A percentile compares a stretch with the other conserved stretches of the same genome.
These are phyloP conservation scores for Sporisorium iseilematis-ciliati DNA, from an alignment of 1,284 basidiomycete genomes.

Conservation along the genomic window DNA sequence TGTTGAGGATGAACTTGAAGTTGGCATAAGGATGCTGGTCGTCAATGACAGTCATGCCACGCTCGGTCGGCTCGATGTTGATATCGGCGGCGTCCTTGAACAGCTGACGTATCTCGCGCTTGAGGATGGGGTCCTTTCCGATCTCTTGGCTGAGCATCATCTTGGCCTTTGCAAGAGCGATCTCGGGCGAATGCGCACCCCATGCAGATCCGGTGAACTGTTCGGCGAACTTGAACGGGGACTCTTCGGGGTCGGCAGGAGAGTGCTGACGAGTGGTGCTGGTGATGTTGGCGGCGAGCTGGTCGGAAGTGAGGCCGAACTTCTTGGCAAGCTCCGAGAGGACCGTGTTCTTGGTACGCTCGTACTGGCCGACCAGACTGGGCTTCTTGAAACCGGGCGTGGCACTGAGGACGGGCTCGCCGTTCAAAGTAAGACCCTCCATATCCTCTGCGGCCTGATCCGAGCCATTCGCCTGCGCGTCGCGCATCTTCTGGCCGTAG, in stretches of 20 bases:
- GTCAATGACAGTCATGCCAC: slow-evolving; percentile 89
- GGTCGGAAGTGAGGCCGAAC: slow-evolving; percentile 82
- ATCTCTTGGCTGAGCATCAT: slow-evolving; percentile 90
- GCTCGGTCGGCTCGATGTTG: slow-evolving; percentile 87
- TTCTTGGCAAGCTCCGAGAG: slow-evolving; percentile 81
- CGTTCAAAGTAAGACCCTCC: slow-evolving; percentile 42
- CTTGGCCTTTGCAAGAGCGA: slow-evolving; percentile 74
- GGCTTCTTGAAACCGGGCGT: slow-evolving; percentile 78
- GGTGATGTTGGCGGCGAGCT: slow-evolving; percentile 84
- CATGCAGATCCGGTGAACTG: slow-evolving; percentile 65
- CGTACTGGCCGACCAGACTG: slow-evolving; percentile 86
- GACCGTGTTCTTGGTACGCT: slow-evolving; percentile 83
- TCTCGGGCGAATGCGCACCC: slow-evolving; percentile 51
- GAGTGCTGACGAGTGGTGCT: slow-evolving; percentile 74
- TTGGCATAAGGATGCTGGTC: slow-evolving; percentile 89
- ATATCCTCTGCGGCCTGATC: slow-evolving; percentile 74
- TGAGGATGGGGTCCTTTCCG: slow-evolving; percentile 89
- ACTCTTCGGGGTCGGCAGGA: slow-evolving; percentile 74
- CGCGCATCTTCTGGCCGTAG: slow-evolving; percentile 73
- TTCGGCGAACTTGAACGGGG: slow-evolving; percentile 54
- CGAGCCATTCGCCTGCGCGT: slow-evolving; percentile 75
- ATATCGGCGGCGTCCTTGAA: slow-evolving; percentile 85
- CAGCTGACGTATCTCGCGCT: slow-evolving; percentile 81
- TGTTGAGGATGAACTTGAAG: slow-evolving; percentile 93
- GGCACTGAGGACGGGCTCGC: slow-evolving; percentile 67